Evolutionary conservation across 2,329 filamentous ascomycete genomes (phyloP), one percentile per base, ranked within the genome.

Genomic region (Dothiorella sarmentorum): DNA sequence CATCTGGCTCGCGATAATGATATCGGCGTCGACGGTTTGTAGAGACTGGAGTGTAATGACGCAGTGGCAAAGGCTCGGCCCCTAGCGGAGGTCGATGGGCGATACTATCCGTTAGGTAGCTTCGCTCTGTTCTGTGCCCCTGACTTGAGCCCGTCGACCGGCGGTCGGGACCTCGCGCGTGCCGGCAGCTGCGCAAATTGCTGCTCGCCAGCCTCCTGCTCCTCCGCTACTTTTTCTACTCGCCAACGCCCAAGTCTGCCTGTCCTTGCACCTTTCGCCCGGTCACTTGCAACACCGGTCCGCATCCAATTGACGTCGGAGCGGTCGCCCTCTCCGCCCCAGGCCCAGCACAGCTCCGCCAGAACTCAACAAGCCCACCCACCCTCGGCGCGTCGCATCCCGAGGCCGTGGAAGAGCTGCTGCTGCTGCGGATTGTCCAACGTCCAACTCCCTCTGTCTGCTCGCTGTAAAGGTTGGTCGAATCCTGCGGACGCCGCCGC

Each of bases 21-120:
- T 40, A 24, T 35, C 22, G 49, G 20, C 22, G 35, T 33, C 15
- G 15, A 24, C 42, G 17, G 47, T 26, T 22, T 10, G 44, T 18
- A 24, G n/a, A 31, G 27, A 7, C 45, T 43, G 40, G 22, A 24
- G 17, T 18, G 17, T n/a, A 20, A 58, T 58, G 55, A 40, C 43
- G 55, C 42, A 47, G 55, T 42, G 55, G 43, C 55, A 38, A 58
- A 20, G 55, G 20, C 15, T n/a, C 2, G 53, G 55, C 20, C 37
- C 18, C 15, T 11, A 35, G 17, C 18, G 38, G 37, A 6, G 38
- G 3, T 38, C 20, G 24, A 24, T 42, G 26, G 40, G n/a, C n/a
- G n/a, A n/a, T n/a, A n/a, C n/a, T n/a, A n/a, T n/a, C n/a, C n/a
- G n/a, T n/a, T n/a, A n/a, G n/a, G n/a, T n/a, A n/a, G n/a, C n/a